Conservation (phyloP, 2,329 filamentous ascomycete genomes). For the Mollisia scopiformis region DNA sequence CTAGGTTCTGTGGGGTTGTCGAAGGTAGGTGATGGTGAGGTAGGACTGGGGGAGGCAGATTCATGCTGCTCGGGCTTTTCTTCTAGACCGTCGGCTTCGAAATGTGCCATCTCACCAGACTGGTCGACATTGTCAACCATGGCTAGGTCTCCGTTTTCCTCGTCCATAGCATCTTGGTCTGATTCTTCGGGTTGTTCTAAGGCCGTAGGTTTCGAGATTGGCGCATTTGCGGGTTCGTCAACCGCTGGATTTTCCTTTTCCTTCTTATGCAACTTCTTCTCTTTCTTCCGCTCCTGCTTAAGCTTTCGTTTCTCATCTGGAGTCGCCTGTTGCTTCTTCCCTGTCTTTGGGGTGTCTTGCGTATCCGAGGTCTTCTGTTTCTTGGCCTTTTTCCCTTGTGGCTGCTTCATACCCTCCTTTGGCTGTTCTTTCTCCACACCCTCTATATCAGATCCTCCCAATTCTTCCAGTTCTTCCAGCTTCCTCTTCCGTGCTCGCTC, state of each 20-base stretch:
- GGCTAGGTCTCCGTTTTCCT: slow-evolving; percentile 34
- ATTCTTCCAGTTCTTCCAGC: slow-evolving; percentile 62
- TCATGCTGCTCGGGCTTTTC: slow-evolving; percentile 45
- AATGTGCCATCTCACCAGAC: slow-evolving; percentile 41
- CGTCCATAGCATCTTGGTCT: too few relatives aligned
- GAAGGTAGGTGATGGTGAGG: slow-evolving; percentile 62
- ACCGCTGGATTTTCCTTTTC: slow-evolving; percentile 33
- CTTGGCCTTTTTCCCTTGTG: slow-evolving; percentile 45
- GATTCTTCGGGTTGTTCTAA: too few relatives aligned
- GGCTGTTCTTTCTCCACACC: slow-evolving; percentile 64
- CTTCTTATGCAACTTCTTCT: slow-evolving; percentile 45
- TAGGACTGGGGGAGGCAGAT: slow-evolving; percentile 48
- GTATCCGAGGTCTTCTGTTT: slow-evolving; percentile 54
- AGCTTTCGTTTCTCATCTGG: slow-evolving; percentile 22
- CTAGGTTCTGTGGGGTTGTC: slow-evolving; percentile 56
- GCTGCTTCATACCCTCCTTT: slow-evolving; percentile 62
- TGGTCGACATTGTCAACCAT: slow-evolving; percentile 25
- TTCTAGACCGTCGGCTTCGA: slow-evolving; percentile 52
- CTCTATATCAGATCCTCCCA: slow-evolving; percentile 44
- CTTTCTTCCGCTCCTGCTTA: slow-evolving; percentile 38
- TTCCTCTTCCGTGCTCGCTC: slow-evolving; percentile 84
- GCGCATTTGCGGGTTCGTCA: too few relatives aligned
- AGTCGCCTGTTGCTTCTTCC: slow-evolving; percentile 36
- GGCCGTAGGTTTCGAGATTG: too few relatives aligned
- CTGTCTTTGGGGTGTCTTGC: slow-evolving; percentile 10